Percentiles rank a stretch among this genome's conserved stretches.
Conservation (phyloP, 352 stramenopile species). For the Phytophthora tubulina region DNA sequence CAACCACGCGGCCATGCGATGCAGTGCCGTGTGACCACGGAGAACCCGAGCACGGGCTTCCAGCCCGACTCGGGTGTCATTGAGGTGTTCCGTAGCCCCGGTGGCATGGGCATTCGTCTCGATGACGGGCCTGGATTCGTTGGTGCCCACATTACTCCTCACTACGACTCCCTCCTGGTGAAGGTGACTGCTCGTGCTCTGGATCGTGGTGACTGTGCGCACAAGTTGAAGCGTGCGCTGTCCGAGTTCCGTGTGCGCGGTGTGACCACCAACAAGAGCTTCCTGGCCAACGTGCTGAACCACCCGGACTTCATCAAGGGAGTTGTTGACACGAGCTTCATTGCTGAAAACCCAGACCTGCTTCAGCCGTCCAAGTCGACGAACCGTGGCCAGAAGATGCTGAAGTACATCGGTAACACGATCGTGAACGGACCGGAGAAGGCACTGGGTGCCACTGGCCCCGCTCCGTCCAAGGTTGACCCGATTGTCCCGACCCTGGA, state of each 20-base stretch:
- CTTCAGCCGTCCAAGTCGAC: conserved; percentile 87
- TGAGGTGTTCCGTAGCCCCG: conserved; percentile 95
- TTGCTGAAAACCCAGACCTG: conserved; percentile 95
- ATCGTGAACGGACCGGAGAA: conserved; percentile 98
- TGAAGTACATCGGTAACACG: conserved; percentile 97
- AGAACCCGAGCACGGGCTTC: conserved; percentile 96
- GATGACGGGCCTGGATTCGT: conserved; percentile 97
- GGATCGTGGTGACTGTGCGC: conserved; percentile 91
- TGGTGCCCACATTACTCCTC: conserved; percentile 96
- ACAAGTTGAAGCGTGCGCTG: conserved; percentile 95
- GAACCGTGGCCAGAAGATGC: conserved; percentile 96
- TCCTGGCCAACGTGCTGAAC: conserved; percentile 95
- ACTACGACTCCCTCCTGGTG: conserved; percentile 98
- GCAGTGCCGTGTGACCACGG: conserved; percentile 97
- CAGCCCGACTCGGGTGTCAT: conserved; percentile 97
- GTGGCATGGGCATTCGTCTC: conserved; percentile 96
- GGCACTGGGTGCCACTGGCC: conserved; percentile 93
- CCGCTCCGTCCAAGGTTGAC: conserved; percentile 88
- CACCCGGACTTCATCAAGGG: conserved; percentile 96
- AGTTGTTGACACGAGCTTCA: conserved; percentile 97
- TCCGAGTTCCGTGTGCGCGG: conserved; percentile 97
- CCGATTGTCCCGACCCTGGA: conserved; percentile 84
- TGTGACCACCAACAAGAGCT: conserved; percentile 96
- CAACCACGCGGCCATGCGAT: conserved; percentile 94
- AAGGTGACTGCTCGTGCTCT: conserved; percentile 96